phyloP scores from a whole-genome alignment of 106 monocot genomes.

The Narthecium ossifragum region DNA sequence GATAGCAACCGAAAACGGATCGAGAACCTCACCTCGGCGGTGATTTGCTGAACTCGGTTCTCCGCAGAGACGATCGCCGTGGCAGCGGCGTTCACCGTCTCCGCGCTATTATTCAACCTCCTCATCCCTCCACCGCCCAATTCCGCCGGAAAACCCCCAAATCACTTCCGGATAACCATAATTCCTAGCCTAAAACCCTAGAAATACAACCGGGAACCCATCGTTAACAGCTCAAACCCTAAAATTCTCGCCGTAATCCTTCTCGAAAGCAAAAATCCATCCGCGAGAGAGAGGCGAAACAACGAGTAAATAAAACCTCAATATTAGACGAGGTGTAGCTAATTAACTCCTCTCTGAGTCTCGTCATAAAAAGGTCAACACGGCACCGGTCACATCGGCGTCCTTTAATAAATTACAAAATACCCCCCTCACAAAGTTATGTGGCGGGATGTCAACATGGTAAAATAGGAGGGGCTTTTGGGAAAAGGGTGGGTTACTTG shows the following conservation, averaged over 20 bases:
- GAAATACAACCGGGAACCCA: neutral
- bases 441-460: too few species aligned
- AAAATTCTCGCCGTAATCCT: neutral
- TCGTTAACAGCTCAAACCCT: neutral
- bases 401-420: too few species aligned
- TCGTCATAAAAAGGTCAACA: too few species aligned
- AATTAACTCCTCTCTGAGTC: too few species aligned
- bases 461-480: too few species aligned
- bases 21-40: conserved; percentile 16
- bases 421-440: too few species aligned
- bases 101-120: conserved; percentile 39
- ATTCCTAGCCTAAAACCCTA: neutral
- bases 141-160: conserved; percentile 1
- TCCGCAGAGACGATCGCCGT: conserved; percentile 42
- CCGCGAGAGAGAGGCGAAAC: neutral
- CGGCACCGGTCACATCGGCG: too few species aligned
- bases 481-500: too few species aligned
- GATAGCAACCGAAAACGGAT: too few species aligned
- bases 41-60: conserved; percentile 46
- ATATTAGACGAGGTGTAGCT: neutral
- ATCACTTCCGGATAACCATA: neutral
- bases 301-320: neutral
- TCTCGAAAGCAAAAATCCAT: neutral
- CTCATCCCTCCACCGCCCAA: conserved; percentile 15
- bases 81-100: conserved; percentile 64